Evolutionary conservation across 495 filamentous ascomycete genomes (phyloP).

Genomic region (Penicillium desertorum): DNA sequence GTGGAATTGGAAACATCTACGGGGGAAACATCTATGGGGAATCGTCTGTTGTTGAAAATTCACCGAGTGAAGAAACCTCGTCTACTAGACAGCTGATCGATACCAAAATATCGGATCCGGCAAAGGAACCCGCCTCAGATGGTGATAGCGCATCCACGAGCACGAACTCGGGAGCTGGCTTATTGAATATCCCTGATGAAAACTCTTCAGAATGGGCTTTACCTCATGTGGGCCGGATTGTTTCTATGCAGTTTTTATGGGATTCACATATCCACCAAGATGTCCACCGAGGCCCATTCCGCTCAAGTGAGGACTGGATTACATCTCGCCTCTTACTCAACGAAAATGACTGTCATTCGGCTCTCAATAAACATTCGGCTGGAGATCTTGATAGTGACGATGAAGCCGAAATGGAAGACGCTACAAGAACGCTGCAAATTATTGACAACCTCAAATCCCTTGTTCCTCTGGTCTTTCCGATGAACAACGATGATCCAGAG

Average conservation of each 20-base stretch:
- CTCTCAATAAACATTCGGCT: neutral
- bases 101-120: neutral
- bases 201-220: neutral
- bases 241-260: neutral
- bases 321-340: neutral
- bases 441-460: slow-evolving; percentile 2
- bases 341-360: neutral
- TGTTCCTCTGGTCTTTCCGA: slow-evolving; percentile 1
- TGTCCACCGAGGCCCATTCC: neutral
- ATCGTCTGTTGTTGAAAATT: neutral
- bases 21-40: slow-evolving; percentile 8
- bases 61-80: neutral
- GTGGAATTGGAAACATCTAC: slow-evolving; percentile 17
- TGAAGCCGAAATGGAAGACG: slow-evolving; percentile 4
- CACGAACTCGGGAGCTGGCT: neutral
- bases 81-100: neutral
- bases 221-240: neutral
- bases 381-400: slow-evolving; percentile 11
- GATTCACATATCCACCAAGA: neutral
- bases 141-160: neutral
- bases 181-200: neutral
- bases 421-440: slow-evolving; percentile 3
- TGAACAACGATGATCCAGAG: neutral
- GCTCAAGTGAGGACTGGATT: neutral
- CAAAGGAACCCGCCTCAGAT: neutral